phyloP scores from a whole-genome alignment of 352 stramenopile genomes.

The Pythium insidiosum region DNA sequence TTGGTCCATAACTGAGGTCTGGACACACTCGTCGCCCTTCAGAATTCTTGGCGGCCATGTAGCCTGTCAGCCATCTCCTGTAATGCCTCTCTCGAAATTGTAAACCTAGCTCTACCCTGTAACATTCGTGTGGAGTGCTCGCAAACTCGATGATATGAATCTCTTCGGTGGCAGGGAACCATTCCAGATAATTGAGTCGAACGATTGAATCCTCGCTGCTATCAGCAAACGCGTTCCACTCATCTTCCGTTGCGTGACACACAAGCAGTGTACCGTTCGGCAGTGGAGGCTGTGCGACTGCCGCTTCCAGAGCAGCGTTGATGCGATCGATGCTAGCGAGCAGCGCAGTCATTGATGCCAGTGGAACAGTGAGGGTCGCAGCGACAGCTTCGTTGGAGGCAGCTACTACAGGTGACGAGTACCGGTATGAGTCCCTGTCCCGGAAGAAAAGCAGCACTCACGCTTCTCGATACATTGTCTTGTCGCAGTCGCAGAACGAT shows the following conservation, averaged over 20 bases:
- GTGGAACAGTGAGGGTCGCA: too few species aligned
- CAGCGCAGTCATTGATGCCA: too few species aligned
- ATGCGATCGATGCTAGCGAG: conserved; percentile 26
- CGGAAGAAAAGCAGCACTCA: too few species aligned
- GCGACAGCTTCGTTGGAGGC: too few species aligned
- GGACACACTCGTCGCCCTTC: conserved; percentile 17
- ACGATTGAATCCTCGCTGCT: conserved; percentile 16
- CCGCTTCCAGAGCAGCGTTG: conserved; percentile 28
- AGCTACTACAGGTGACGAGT: too few species aligned
- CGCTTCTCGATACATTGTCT: too few species aligned
- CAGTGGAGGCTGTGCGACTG: conserved; percentile 22
- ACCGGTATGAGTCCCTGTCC: too few species aligned
- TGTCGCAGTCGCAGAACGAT: too few species aligned
- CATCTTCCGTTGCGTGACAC: conserved; percentile 26
- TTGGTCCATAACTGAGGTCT: conserved; percentile 25
- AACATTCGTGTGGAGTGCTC: conserved; percentile 12
- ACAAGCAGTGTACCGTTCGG: conserved; percentile 17
- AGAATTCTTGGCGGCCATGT: conserved; percentile 17
- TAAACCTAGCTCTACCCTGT: conserved; percentile 5
- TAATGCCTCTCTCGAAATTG: conserved; percentile 5
- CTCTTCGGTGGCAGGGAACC: conserved; percentile 22
- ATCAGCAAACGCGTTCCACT: conserved; percentile 31
- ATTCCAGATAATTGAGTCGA: conserved; percentile 22
- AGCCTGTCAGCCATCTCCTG: conserved; percentile 5
- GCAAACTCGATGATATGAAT: conserved; percentile 36